phyloP scores from a whole-genome alignment of 192 early-diverging fungal genomes.

The Gonapodya sp. region DNA sequence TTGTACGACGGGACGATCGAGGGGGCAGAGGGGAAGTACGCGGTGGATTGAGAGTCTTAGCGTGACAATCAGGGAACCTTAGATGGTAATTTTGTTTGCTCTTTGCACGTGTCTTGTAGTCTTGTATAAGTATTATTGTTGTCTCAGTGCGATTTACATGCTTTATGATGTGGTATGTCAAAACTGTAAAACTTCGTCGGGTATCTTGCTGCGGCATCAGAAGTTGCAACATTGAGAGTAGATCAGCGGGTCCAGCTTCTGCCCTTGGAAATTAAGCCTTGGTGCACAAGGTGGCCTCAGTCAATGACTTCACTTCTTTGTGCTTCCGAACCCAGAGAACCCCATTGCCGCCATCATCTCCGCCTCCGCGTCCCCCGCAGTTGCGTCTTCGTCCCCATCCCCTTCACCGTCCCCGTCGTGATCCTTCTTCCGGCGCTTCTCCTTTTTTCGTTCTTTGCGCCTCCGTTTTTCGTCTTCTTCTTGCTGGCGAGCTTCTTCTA shows the following conservation, averaged over 20 bases:
- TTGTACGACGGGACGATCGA: neutral
- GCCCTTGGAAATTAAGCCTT: no score
- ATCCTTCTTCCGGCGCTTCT: constrained; percentile 47
- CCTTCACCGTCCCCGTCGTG: neutral
- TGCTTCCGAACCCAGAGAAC: neutral
- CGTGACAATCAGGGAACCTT: no score
- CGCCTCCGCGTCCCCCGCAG: neutral
- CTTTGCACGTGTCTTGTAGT: neutral
- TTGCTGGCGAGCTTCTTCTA: constrained; percentile 50
- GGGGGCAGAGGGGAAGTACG: neutral
- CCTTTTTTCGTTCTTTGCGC: constrained; percentile 39
- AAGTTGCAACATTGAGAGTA: no score
- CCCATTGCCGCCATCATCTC: constrained; percentile 6
- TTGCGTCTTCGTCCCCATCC: neutral
- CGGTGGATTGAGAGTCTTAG: neutral
- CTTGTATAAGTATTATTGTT: neutral
- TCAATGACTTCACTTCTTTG: neutral
- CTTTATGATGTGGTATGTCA: neutral
- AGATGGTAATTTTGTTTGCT: neutral
- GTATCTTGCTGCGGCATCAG: no score
- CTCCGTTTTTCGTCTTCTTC: constrained; percentile 58
- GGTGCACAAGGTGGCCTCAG: no score
- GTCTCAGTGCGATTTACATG: neutral
- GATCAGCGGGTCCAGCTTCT: no score
- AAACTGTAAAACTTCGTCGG: neutral